Evolutionary conservation across 73 alveolate species (phyloP).

Genomic region (Tetrahymena thermophila): DNA sequence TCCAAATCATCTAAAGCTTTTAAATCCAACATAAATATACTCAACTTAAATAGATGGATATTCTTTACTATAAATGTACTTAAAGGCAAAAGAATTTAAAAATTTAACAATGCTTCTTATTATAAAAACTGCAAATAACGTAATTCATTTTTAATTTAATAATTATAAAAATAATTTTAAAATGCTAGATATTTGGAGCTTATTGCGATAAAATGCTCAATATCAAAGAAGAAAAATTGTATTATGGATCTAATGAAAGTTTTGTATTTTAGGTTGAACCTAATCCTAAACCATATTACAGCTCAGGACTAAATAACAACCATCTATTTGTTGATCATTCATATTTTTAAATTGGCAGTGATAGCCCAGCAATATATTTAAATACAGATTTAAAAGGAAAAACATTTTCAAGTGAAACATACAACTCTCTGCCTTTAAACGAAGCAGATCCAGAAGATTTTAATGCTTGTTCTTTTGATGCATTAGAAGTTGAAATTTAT

Average conservation of each 20-base stretch:
- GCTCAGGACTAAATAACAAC: background rate
- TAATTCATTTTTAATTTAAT: background rate
- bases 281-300: background rate
- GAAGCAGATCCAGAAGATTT: background rate
- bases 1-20: background rate
- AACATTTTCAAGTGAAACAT: background rate
- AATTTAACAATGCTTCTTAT: background rate
- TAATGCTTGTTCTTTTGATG: background rate
- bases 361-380: background rate
- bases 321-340: background rate
- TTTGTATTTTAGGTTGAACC: background rate
- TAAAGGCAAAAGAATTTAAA: background rate
- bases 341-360: background rate
- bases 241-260: background rate
- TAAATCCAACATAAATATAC: background rate
- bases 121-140: background rate
- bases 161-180: background rate
- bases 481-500: background rate
- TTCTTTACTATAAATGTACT: background rate
- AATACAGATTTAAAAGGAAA: background rate
- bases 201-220: background rate
- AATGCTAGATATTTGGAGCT: background rate
- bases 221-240: background rate
- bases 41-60: background rate
- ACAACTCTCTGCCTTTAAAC: background rate